Base-by-base conservation (phyloP, 1,139 yeast species). In the Blastobotrys indianensis region DNA sequence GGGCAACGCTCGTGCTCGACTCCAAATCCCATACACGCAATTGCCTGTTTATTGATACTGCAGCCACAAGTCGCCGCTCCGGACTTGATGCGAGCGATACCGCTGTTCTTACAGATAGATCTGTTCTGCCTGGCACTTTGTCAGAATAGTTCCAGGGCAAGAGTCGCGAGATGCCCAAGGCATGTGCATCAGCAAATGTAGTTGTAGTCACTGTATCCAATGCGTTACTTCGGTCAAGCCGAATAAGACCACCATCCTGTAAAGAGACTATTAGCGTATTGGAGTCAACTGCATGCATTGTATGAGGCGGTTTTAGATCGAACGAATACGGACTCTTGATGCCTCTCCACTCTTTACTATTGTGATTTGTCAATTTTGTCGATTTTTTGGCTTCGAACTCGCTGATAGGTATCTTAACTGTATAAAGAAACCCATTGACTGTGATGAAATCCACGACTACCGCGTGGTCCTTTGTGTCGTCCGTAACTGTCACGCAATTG, bases 271-370 rank as follows among this genome's bases (percentile, higher is more conserved):
- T 62, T 8, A 74, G 63, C 47, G 70, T 69, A 13, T 61, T 57
- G 0, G 68, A 53, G 41, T 75, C 73, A 6, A 80, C 61, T 0
- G 81, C 62, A 47, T 73, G 71, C 49, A 85, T 56, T 16, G 70
- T 65, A 48, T 77, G 76, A 1, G 95, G 92, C 10, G 69, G 64
- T 55, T 88, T 74, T 37, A 82, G 68, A 49, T 84, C 87, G 59
- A 86, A 85, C 11, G 87, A 79, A 59, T 82, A 83, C 1, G 94
- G 94, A 34, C 51, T 51, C 41, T 58, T 58, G 40, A 63, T 55
- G 32, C 56, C 53, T 34, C 64, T 42, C 66, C 66, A 62, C 9
- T 46, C 35, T 8, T 46, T 15, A 1, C 57, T 51, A 39, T 58
- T 57, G 34, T 34, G 37, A 34, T 57, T 54, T 2, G 49, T 32